phyloP scores from a whole-genome alignment of 2,329 filamentous ascomycete species.

The Cryphonectria radicalis region DNA sequence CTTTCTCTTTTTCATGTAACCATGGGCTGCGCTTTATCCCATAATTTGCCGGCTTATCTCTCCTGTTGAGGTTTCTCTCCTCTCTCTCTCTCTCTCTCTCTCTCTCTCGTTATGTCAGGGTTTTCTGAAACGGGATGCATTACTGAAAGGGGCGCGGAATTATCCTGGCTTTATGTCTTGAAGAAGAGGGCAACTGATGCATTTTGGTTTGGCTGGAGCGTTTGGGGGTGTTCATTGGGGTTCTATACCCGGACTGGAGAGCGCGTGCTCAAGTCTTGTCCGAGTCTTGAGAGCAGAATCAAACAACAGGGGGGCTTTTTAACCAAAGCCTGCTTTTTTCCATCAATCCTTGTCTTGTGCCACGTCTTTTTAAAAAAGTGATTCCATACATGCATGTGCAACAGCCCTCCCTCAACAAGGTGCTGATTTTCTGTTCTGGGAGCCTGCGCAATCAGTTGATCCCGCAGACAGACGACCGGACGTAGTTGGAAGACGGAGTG shows the following conservation, averaged over 20 bases:
- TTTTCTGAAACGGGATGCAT: constrained; percentile 29
- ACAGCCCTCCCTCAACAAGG: no score
- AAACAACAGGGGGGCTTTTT: constrained; percentile 12
- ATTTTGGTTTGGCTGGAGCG: constrained; percentile 31
- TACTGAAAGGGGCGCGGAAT: constrained; percentile 27
- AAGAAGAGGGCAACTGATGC: constrained; percentile 29
- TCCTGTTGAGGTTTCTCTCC: constrained; percentile 25
- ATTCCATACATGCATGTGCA: not conserved
- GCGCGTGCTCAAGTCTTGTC: constrained; percentile 14
- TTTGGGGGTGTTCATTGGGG: constrained; percentile 30
- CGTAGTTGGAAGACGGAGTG: not conserved
- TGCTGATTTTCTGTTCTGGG: not conserved
- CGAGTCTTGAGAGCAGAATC: constrained; percentile 17
- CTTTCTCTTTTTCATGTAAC: constrained; percentile 26
- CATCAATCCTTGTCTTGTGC: not conserved
- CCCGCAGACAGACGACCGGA: not conserved
- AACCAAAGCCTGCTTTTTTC: constrained; percentile 18
- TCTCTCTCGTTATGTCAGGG: constrained; percentile 24
- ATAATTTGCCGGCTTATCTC: constrained; percentile 30
- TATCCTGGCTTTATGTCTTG: constrained; percentile 28
- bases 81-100: constrained; percentile 12
- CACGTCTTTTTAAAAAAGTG: not conserved
- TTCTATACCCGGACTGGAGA: constrained; percentile 28
- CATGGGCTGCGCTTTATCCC: constrained; percentile 26
- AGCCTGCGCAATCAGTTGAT: no score